Base-by-base conservation (phyloP, 805 yeast species). In the Zygotorulaspora florentina region DNA sequence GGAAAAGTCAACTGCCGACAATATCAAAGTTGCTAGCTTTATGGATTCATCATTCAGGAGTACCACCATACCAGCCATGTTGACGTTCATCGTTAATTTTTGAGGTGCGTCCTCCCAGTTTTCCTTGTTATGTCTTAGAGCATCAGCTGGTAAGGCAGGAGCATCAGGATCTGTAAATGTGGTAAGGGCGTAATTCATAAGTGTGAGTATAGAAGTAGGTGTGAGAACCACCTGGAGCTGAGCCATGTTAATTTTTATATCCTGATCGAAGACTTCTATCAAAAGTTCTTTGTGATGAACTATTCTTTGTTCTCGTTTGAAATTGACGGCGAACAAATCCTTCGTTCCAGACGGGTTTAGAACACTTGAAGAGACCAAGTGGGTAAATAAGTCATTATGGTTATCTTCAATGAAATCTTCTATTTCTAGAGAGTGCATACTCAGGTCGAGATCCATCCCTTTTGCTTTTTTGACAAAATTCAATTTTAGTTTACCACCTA, bases 131-230 rank as follows among this genome's bases (percentile, higher is more conserved):
- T 85, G 90, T 45, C 83, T 79, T 47, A 85, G 69, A 26, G 72
- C 80, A 67, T 83, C 90, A 0, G 89, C 83, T 0, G 87, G 86
- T 1, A 80, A 69, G 35, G 79, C 80, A 5, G 77, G 78, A 1
- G 85, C 82, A 50, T 79, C 46, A 0, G 96, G 96, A 64, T 83
- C 83, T 0, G 96, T 85, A 62, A 93, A 93, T 0, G 98, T 93
- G 37, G 88, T 85, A 57, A 90, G 69, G 1, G 85, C 72, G 62
- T 83, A 93, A 62, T 89, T 91, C 52, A 91, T 66, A 11, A 93
- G 68, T 1, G 95, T 84, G 50, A 93, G 71, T 12, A 86, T 66
- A 1, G 95, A 85, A 58, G 80, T 85, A 39, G 97, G 79, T 0
- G 95, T 80, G 6, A 90, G 66, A 2, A 86, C 83, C 30, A 85